Conservation (phyloP, 139 green algal genomes). For the Yamagishiella unicocca region DNA sequence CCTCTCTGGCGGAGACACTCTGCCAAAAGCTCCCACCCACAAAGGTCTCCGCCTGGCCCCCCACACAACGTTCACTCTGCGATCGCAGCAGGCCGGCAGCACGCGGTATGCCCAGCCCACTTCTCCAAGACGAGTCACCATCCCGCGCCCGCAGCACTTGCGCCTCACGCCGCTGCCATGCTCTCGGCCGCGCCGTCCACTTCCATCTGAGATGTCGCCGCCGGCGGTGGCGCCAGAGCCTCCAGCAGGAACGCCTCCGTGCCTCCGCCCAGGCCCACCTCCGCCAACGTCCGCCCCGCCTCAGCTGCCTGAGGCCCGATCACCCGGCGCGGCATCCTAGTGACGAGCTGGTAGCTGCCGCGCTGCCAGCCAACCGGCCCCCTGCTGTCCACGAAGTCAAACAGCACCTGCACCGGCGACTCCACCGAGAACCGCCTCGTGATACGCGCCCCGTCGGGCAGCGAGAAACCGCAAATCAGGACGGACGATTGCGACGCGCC, state of each 20-base stretch:
- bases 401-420: slow-evolving; percentile 64
- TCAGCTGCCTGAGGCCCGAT: slow-evolving; percentile 26
- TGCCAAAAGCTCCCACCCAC: too few species aligned
- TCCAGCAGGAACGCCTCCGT: slow-evolving; percentile 57
- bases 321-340: slow-evolving; percentile 76
- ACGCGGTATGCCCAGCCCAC: too few species aligned
- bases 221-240: slow-evolving; percentile 11
- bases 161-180: slow-evolving; percentile 12
- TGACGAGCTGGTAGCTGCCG: slow-evolving; percentile 74
- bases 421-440: slow-evolving; percentile 67
- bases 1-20: too few species aligned
- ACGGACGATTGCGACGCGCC: background rate
- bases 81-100: too few species aligned
- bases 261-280: slow-evolving; percentile 53
- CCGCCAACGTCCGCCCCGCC: slow-evolving; percentile 36
- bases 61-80: too few species aligned
- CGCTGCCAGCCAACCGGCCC: slow-evolving; percentile 49
- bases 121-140: background rate
- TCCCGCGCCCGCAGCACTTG: background rate
- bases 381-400: slow-evolving; percentile 77
- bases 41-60: too few species aligned
- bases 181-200: background rate
- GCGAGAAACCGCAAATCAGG: slow-evolving; percentile 67
- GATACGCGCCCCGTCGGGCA: slow-evolving; percentile 77
- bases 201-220: background rate